Evolutionary conservation across 2,329 filamentous ascomycete species (phyloP).

Genomic region (Parastagonospora avenae): DNA sequence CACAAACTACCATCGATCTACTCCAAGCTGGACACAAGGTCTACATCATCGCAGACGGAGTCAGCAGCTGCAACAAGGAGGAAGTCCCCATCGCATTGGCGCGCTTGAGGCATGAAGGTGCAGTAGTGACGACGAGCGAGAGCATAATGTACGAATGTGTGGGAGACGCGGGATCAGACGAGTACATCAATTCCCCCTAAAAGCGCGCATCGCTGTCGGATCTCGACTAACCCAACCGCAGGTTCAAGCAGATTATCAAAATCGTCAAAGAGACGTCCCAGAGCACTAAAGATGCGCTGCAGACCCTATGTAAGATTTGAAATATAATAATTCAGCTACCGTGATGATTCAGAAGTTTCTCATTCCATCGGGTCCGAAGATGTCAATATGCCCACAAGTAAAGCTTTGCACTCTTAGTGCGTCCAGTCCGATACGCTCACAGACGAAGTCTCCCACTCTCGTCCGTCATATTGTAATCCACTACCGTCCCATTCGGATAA

Average conservation of each 20-base stretch:
- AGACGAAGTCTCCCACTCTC: too few species aligned
- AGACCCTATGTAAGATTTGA: conserved; percentile 67
- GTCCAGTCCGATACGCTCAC: too few species aligned
- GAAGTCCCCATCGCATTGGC: conserved; percentile 82
- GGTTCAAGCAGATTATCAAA: conserved; percentile 73
- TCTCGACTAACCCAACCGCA: conserved; percentile 18
- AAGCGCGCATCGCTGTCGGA: background rate
- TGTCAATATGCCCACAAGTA: background rate
- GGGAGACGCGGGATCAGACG: conserved; percentile 74
- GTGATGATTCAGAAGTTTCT: background rate
- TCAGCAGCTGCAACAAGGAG: conserved; percentile 82
- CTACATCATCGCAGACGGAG: conserved; percentile 86
- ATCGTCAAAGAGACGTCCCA: conserved; percentile 78
- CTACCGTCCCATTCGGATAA: too few species aligned
- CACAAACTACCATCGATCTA: conserved; percentile 82
- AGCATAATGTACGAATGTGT: conserved; percentile 87
- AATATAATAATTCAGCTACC: background rate
- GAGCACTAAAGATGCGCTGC: conserved; percentile 72
- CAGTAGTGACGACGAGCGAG: conserved; percentile 83
- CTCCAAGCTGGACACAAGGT: conserved; percentile 76
- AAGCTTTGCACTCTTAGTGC: too few species aligned
- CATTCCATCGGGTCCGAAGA: background rate
- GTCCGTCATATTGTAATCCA: too few species aligned
- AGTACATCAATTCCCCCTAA: conserved; percentile 43
- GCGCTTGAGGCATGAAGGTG: conserved; percentile 75